Percentiles rank a stretch among this genome's conserved stretches.
These are phyloP conservation scores for Talaromyces sp. DNA, from an alignment of 2,329 filamentous ascomycete species.

Conservation along the genomic window DNA sequence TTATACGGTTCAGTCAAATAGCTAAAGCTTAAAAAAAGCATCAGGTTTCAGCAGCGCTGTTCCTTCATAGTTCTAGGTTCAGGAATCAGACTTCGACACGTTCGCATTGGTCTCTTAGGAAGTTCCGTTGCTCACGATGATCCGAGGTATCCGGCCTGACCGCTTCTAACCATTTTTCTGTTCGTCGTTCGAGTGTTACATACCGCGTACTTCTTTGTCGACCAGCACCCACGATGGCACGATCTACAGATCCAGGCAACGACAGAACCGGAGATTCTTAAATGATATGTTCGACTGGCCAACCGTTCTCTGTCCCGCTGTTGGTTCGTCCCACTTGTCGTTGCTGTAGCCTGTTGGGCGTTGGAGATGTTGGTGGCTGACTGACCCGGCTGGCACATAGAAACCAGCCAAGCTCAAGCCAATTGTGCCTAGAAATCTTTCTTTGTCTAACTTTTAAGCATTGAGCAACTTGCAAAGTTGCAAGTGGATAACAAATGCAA, in stretches of 20 bases:
- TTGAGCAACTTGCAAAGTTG: no score
- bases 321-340: conserved; percentile 5
- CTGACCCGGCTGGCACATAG: not conserved
- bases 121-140: not conserved
- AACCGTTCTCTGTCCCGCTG: not conserved
- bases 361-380: not conserved
- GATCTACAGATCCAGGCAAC: conserved; percentile 11
- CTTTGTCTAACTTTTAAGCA: conserved; percentile 3
- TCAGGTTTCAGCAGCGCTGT: not conserved
- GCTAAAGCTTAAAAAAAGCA: not conserved
- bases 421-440: not conserved
- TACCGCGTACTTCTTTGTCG: not conserved
- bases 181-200: not conserved
- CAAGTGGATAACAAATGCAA: not conserved
- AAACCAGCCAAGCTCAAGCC: not conserved
- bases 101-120: not conserved
- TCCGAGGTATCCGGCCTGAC: conserved; percentile 6
- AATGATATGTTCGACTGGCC: not conserved
- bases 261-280: not conserved
- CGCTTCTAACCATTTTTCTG: not conserved
- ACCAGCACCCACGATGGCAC: not conserved
- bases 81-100: not conserved
- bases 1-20: not conserved
- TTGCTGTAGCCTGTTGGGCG: no score
- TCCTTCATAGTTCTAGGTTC: not conserved